Base-by-base conservation (phyloP, 257 asterid genomes). In the Salvia rosmarinus region DNA sequence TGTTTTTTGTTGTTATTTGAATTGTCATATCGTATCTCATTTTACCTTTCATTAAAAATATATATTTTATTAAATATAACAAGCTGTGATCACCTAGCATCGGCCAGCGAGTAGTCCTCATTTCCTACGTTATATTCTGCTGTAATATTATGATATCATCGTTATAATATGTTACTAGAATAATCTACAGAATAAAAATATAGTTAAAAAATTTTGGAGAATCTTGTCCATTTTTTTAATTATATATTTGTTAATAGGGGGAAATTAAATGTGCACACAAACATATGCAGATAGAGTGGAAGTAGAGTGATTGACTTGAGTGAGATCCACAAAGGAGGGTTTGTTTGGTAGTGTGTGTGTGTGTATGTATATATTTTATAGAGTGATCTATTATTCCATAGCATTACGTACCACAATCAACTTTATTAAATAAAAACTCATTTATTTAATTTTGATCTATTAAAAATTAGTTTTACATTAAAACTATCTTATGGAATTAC, bases 311-410 rank as follows among this genome's bases (percentile, higher is more conserved):
- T 86, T 84, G 90, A 85, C 85, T 80, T 79, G 73, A 75, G 71
- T 9, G 71, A 67, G 81, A 74, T 59, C 83, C 81, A 77, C 77
- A 75, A 75, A 75, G 86, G 71, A 23, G 72, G 78, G 75, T 78
- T 84, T 84, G 87, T 82, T 81, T 86, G 85, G 56, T 85, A 80
- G 88, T 82, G 84, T 66, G 75, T 70, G 59, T 42, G 61, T 19
- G 69, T 12, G 28, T 3, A 7, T 8, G 3, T 9, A 13, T 13
- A 9, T 46, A 11, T n/a, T n/a, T n/a, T n/a, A n/a, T n/a, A n/a
- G n/a, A n/a, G n/a, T n/a, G n/a, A n/a, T n/a, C n/a, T n/a, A n/a
- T n/a, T n/a, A n/a, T n/a, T n/a, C n/a, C n/a, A n/a, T n/a, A n/a
- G n/a, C n/a, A n/a, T n/a, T n/a, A n/a, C n/a, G n/a, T n/a, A n/a